These are phyloP conservation scores for Salix brachista DNA, from an alignment of 345 rosid genomes.

Conservation along the genomic window DNA sequence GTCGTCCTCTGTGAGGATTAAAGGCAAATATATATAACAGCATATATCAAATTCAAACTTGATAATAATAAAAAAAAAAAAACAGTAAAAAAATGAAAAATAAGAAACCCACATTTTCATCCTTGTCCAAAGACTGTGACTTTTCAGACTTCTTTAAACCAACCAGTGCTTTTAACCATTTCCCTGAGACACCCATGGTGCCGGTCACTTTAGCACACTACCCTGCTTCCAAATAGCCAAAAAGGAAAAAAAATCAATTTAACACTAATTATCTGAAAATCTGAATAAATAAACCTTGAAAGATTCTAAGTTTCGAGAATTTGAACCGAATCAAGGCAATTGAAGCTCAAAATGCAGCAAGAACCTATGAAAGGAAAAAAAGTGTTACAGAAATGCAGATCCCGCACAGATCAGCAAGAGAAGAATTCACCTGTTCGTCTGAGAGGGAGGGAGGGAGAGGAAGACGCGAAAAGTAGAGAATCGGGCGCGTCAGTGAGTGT, in stretches of 20 bases:
- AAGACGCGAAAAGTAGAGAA: background rate
- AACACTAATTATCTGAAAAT: too few species aligned
- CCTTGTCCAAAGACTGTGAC: slow-evolving; percentile 60
- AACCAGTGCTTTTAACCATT: slow-evolving; percentile 91
- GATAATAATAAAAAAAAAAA: background rate
- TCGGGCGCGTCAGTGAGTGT: background rate
- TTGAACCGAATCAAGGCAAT: background rate
- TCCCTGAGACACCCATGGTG: slow-evolving; percentile 87
- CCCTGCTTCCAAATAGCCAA: slow-evolving; percentile 29
- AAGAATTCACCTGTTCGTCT: slow-evolving; percentile 16
- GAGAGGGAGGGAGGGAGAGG: background rate
- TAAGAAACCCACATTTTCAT: slow-evolving; percentile 51
- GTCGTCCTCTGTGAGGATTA: slow-evolving; percentile 39
- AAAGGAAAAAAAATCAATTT: slow-evolving; percentile 1
- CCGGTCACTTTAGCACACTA: slow-evolving; percentile 12
- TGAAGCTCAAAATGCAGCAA: background rate
- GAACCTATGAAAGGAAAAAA: background rate
- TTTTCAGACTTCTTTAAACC: slow-evolving; percentile 76
- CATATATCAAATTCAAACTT: background rate
- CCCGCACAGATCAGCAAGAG: background rate
- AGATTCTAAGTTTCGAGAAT: background rate
- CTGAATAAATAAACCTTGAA: background rate
- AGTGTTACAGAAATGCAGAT: background rate
- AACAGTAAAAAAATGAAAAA: background rate
- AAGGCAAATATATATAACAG: slow-evolving; percentile 4